These are phyloP conservation scores for Sporothrix globosa DNA, from an alignment of 2,329 filamentous ascomycete species.

Conservation along the genomic window DNA sequence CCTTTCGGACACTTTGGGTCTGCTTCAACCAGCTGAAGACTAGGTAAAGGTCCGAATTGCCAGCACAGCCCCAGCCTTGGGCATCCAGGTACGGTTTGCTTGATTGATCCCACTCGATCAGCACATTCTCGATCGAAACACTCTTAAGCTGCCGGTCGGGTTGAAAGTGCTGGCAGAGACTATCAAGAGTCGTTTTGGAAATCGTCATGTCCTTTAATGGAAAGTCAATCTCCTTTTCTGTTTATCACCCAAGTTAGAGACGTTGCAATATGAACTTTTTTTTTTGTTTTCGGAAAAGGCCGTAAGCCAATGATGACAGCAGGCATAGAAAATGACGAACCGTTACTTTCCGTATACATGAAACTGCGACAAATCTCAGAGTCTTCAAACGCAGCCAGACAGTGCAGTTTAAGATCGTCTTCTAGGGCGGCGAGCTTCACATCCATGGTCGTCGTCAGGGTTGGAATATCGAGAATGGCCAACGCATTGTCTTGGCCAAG, in stretches of 20 bases:
- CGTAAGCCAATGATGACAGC: no score
- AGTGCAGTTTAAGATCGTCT: conserved; percentile 21
- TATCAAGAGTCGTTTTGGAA: conserved; percentile 22
- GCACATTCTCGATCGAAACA: conserved; percentile 19
- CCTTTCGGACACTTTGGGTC: conserved; percentile 6
- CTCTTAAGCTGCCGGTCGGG: conserved; percentile 23
- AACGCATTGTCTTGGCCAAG: neutral
- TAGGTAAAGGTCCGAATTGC: conserved; percentile 17
- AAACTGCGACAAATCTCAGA: conserved; percentile 9
- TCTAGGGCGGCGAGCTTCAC: conserved; percentile 8
- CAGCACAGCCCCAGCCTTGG: conserved; percentile 16
- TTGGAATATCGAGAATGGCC: neutral
- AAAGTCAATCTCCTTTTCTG: conserved; percentile 25
- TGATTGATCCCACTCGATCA: conserved; percentile 19
- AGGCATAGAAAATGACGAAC: neutral
- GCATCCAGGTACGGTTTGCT: conserved; percentile 17
- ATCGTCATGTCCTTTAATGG: conserved; percentile 11
- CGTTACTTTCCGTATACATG: conserved; percentile 22
- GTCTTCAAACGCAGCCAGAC: conserved; percentile 16
- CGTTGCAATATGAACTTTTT: no score
- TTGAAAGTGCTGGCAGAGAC: conserved; percentile 19
- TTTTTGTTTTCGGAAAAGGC: neutral
- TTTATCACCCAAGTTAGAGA: neutral
- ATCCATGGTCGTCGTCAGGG: conserved; percentile 8
- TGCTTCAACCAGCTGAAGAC: conserved; percentile 25